phyloP scores from a whole-genome alignment of 2,329 filamentous ascomycete genomes.

The Phaeosphaeriaceae sp. region DNA sequence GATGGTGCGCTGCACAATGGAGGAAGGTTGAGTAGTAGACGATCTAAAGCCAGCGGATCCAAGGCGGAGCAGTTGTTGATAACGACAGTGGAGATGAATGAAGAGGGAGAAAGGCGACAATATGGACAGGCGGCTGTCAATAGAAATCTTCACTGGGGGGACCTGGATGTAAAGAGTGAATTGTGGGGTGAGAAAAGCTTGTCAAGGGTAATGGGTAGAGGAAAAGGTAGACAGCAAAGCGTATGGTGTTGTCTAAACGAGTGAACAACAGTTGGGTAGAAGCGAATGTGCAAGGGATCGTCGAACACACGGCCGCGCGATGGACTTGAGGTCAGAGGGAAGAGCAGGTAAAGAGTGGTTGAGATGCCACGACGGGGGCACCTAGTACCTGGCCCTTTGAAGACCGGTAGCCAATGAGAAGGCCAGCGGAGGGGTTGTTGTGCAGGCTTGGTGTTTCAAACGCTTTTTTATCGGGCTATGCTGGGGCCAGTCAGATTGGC shows the following conservation, averaged over 20 bases:
- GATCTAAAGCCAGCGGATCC: slow-evolving; percentile 1
- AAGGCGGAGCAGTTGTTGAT: slow-evolving; percentile 3
- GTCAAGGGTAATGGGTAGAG: slow-evolving; percentile 1
- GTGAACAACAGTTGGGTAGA: slow-evolving; percentile 40
- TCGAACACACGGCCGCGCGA: slow-evolving; percentile 16
- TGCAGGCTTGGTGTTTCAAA: slow-evolving; percentile 15
- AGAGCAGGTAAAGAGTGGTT: slow-evolving; percentile 34
- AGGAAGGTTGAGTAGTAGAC: slow-evolving; percentile 2
- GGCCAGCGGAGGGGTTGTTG: neutral
- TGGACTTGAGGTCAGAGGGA: slow-evolving; percentile 23
- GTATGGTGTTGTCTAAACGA: slow-evolving; percentile 40
- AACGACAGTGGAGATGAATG: slow-evolving; percentile 1
- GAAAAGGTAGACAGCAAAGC: slow-evolving; percentile 18
- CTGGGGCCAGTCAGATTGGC: slow-evolving; percentile 25
- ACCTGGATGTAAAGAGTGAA: slow-evolving; percentile 2
- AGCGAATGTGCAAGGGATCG: slow-evolving; percentile 33
- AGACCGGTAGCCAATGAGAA: neutral
- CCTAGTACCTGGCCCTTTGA: slow-evolving; percentile 1
- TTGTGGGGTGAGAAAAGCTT: slow-evolving; percentile 3
- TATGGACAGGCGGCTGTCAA: slow-evolving; percentile 12
- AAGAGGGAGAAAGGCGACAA: slow-evolving; percentile 11
- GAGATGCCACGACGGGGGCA: slow-evolving; percentile 21
- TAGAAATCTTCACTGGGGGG: slow-evolving; percentile 9
- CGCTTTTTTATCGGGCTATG: slow-evolving; percentile 25
- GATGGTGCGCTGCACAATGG: slow-evolving; percentile 31